Percentiles rank a stretch among this genome's conserved stretches.
Evolutionary conservation across 2,329 filamentous ascomycete genomes (phyloP).

Genomic region (Colletotrichum godetiae): DNA sequence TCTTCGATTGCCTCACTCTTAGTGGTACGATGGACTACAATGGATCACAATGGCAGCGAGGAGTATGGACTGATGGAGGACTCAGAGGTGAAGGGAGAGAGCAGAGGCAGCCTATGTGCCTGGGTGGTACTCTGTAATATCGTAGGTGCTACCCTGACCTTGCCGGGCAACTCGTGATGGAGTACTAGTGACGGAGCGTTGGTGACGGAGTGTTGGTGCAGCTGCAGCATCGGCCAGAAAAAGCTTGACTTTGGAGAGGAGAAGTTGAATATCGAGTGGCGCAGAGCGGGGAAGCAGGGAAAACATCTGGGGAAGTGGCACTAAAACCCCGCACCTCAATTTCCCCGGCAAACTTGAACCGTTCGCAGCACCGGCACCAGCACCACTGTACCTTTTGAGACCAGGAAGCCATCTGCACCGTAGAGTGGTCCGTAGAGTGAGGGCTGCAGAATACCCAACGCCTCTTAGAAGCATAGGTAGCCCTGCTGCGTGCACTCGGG

Average conservation of each 20-base stretch:
- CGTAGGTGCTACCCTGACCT: not conserved
- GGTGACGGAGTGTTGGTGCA: not conserved
- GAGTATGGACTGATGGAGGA: too few species aligned
- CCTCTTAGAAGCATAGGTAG: too few species aligned
- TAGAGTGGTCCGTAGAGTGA: not conserved
- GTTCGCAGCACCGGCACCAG: not conserved
- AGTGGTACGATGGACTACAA: too few species aligned
- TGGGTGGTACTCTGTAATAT: too few species aligned
- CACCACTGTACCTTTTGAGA: not conserved
- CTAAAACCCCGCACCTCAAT: slow-evolving; percentile 35
- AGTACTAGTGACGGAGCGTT: not conserved
- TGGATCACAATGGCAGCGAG: too few species aligned
- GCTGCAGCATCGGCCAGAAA: slow-evolving; percentile 7
- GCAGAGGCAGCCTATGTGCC: not conserved
- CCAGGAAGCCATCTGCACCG: not conserved
- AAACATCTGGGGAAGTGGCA: slow-evolving; percentile 34
- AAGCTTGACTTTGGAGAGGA: slow-evolving; percentile 19
- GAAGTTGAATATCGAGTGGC: not conserved
- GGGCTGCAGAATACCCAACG: not conserved
- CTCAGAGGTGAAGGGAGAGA: not conserved
- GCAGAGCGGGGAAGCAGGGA: slow-evolving; percentile 28
- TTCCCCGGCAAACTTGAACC: slow-evolving; percentile 22
- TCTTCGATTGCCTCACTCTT: too few species aligned
- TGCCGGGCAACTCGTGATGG: not conserved
- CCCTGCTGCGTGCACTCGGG: too few species aligned